Base-by-base conservation (phyloP, 495 filamentous ascomycete genomes). In the Tuber brumale region DNA sequence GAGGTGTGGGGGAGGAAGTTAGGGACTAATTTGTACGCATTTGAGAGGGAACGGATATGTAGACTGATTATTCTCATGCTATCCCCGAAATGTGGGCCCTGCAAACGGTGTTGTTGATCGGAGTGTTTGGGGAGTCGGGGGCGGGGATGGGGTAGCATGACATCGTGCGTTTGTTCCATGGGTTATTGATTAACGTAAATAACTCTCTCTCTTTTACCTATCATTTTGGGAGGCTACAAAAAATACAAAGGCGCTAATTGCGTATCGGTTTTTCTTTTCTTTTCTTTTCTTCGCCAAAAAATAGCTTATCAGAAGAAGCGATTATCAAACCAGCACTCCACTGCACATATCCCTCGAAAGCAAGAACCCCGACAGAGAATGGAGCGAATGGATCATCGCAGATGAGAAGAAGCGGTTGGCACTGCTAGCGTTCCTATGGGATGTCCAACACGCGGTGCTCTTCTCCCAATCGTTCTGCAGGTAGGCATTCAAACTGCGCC, bases 391-490 rank as follows among this genome's bases (percentile, higher is more conserved):
- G 82, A 85, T 87, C 75, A 85, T 87, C 66, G 85, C 83, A 10
- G 88, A 89, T 76, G 88, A 89, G 75, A 85, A 86, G 44, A 87
- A 88, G 81, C 84, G 87, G 41, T 81, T 89, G 10, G 86, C 86
- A 0, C 84, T 89, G 71, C 84, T 88, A 43, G 88, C 87, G 74
- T 90, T 89, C 76, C 88, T 89, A 85, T 89, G 87, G 88, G 88
- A 89, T 75, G 87, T 86, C 0, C 87, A 89, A 77, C 87, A 88
- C 75, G 87, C 88, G 1, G 87, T 88, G 0, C 82, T 89, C 7
- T 89, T 88, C 79, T 89, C 86, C 35, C 88, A 89, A 77, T 88
- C 86, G 8, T 84, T 89, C 0, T 89, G 87, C 80, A 89, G 89
- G 88, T 88, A 86, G 7, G 88, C 87, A 21, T 89, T 89, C 72